Percentiles rank a stretch among this genome's conserved stretches.
These are phyloP conservation scores for Ogataea allantospora DNA, from an alignment of 805 yeast genomes.

Conservation along the genomic window DNA sequence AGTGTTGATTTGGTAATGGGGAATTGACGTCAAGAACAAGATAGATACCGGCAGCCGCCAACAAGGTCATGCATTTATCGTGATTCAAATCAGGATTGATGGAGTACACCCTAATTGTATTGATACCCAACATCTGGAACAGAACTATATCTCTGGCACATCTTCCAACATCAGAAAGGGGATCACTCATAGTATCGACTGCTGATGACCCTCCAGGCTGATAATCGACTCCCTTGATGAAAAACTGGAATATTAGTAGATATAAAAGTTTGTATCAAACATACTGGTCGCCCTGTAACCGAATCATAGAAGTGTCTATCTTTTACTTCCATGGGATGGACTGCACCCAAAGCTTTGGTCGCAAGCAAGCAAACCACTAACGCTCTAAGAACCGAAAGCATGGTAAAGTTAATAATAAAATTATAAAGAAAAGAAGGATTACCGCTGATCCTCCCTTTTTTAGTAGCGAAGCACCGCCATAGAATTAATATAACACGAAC, in stretches of 20 bases:
- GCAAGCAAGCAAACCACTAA: slow-evolving; percentile 8
- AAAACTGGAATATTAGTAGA: slow-evolving; percentile 46
- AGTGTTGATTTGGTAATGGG: slow-evolving; percentile 71
- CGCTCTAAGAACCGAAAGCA: slow-evolving; percentile 5
- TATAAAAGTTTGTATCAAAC: slow-evolving; percentile 16
- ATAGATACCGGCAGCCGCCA: slow-evolving; percentile 92
- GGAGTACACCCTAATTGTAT: slow-evolving; percentile 85
- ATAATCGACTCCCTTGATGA: slow-evolving; percentile 85
- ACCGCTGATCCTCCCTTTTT: slow-evolving; percentile 10
- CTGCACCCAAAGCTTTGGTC: slow-evolving; percentile 13
- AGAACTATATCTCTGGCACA: slow-evolving; percentile 83
- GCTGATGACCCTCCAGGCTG: slow-evolving; percentile 96
- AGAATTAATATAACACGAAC: background rate
- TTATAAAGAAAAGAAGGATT: slow-evolving; percentile 7
- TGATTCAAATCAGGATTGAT: slow-evolving; percentile 80
- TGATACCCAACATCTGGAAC: slow-evolving; percentile 82
- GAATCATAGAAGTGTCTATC: slow-evolving; percentile 78
- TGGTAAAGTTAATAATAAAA: slow-evolving; percentile 1
- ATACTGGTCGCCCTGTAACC: slow-evolving; percentile 68
- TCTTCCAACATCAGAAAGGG: slow-evolving; percentile 64
- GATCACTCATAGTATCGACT: slow-evolving; percentile 57
- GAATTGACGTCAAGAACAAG: slow-evolving; percentile 89
- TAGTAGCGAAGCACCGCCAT: slow-evolving; percentile 1
- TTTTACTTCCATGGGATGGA: slow-evolving; percentile 62
- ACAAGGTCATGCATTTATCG: slow-evolving; percentile 85